These are phyloP conservation scores for Hortiboletus flavorubellus DNA, from an alignment of 768 basidiomycete species.

Conservation along the genomic window DNA sequence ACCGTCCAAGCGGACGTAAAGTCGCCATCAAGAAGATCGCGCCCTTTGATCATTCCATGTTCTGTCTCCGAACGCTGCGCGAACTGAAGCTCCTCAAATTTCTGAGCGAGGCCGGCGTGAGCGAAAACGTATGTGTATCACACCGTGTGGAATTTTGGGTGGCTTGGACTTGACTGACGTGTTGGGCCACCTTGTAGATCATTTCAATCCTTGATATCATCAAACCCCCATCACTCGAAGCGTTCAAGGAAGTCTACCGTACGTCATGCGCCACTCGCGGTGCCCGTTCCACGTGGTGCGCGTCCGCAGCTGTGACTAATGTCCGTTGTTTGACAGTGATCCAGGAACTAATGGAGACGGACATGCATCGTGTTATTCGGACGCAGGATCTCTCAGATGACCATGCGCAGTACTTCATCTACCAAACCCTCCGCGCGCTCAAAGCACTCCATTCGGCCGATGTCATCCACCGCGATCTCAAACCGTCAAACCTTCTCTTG, in stretches of 20 bases:
- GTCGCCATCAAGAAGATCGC: conserved; percentile 98
- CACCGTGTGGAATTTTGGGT: background rate
- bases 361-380: conserved; percentile 94
- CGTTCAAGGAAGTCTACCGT: conserved; percentile 85
- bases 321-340: conserved; percentile 49
- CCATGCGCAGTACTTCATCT: conserved; percentile 92
- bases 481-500: conserved; percentile 94
- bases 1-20: conserved; percentile 81
- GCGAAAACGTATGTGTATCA: conserved; percentile 64
- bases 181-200: conserved; percentile 45
- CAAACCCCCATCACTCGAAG: conserved; percentile 74
- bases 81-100: conserved; percentile 84
- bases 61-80: conserved; percentile 85
- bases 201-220: conserved; percentile 89
- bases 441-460: conserved; percentile 96
- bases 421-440: conserved; percentile 90
- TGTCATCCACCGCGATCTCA: conserved; percentile 95
- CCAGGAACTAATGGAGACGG: conserved; percentile 93
- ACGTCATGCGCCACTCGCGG: conserved; percentile 25
- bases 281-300: background rate
- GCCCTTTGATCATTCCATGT: conserved; percentile 95
- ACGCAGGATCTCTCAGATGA: conserved; percentile 95
- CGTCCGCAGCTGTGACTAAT: background rate
- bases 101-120: conserved; percentile 82
- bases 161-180: background rate